Evolutionary conservation across 2,329 filamentous ascomycete genomes (phyloP).

Genomic region (Arthrobotrys musiformis): DNA sequence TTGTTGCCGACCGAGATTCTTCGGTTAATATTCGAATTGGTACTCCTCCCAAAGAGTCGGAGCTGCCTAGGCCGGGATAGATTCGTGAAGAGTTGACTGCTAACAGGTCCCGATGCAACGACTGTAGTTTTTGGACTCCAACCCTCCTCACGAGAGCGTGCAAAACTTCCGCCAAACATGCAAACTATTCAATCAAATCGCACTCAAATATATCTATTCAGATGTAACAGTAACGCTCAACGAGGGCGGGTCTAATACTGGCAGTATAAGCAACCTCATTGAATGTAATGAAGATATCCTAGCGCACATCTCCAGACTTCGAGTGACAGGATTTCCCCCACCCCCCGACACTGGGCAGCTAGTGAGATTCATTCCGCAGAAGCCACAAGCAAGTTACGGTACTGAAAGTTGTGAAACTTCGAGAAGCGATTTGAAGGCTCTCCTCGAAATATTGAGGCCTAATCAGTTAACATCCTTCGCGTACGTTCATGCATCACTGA

Average conservation of each 20-base stretch:
- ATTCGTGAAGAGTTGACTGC: too few relatives aligned
- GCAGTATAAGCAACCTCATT: neutral
- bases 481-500: conserved; percentile 4
- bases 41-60: neutral
- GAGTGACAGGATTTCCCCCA: conserved; percentile 1
- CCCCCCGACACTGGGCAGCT: neutral
- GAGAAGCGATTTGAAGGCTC: neutral
- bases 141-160: neutral
- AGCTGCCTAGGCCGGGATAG: too few relatives aligned
- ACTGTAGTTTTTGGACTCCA: conserved; percentile 16
- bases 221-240: conserved; percentile 17
- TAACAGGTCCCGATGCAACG: too few relatives aligned
- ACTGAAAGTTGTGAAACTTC: neutral
- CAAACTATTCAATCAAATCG: conserved; percentile 31
- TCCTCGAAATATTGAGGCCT: conserved; percentile 11
- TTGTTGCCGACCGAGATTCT: conserved; percentile 32
- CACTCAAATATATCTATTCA: conserved; percentile 4
- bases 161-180: conserved; percentile 26
- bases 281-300: neutral
- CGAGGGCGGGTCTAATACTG: neutral
- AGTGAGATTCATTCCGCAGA: neutral
- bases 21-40: conserved; percentile 17
- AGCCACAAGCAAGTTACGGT: neutral
- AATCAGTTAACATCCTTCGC: conserved; percentile 21
- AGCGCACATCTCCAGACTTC: neutral